These are phyloP conservation scores for Sugiyamaella valdiviana DNA, from an alignment of 805 yeast species.

Conservation along the genomic window DNA sequence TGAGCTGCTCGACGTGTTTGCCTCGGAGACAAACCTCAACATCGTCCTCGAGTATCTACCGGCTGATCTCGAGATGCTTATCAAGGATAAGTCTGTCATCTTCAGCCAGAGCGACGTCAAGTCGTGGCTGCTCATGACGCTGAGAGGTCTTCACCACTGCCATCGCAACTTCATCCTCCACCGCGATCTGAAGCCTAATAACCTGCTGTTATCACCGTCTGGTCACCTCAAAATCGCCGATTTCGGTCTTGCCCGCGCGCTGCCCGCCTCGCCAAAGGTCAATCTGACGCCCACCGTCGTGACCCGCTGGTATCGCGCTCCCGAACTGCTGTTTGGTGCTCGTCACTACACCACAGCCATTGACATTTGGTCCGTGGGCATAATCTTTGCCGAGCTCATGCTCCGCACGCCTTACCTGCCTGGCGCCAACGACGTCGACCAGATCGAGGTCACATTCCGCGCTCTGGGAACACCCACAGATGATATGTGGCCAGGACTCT, in stretches of 20 bases:
- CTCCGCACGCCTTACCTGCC: slow-evolving; percentile 91
- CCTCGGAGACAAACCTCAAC: slow-evolving; percentile 58
- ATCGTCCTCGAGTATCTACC: slow-evolving; percentile 91
- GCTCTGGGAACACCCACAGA: slow-evolving; percentile 97
- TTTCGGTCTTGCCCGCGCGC: slow-evolving; percentile 89
- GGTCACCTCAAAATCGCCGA: slow-evolving; percentile 93
- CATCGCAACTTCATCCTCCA: slow-evolving; percentile 88
- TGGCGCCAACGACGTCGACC: slow-evolving; percentile 85
- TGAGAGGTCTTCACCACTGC: slow-evolving; percentile 92
- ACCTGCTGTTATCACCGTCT: slow-evolving; percentile 74
- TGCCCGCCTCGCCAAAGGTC: slow-evolving; percentile 57
- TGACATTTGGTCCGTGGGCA: slow-evolving; percentile 95
- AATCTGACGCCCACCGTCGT: slow-evolving; percentile 89
- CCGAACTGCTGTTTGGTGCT: slow-evolving; percentile 85
- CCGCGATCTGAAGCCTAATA: slow-evolving; percentile 90
- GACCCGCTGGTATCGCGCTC: slow-evolving; percentile 97
- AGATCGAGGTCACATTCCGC: slow-evolving; percentile 84
- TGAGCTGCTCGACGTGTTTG: slow-evolving; percentile 81
- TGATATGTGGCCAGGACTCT: slow-evolving; percentile 83
- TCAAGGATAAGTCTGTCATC: slow-evolving; percentile 68
- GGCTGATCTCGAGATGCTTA: slow-evolving; percentile 82
- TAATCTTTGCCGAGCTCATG: slow-evolving; percentile 94
- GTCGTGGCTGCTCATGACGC: slow-evolving; percentile 89
- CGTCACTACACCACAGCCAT: slow-evolving; percentile 82
- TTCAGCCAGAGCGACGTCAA: slow-evolving; percentile 85